A percentile compares a stretch with the other conserved stretches of the same genome.
phyloP scores from a whole-genome alignment of 495 filamentous ascomycete genomes.

The Penicillium parvum region DNA sequence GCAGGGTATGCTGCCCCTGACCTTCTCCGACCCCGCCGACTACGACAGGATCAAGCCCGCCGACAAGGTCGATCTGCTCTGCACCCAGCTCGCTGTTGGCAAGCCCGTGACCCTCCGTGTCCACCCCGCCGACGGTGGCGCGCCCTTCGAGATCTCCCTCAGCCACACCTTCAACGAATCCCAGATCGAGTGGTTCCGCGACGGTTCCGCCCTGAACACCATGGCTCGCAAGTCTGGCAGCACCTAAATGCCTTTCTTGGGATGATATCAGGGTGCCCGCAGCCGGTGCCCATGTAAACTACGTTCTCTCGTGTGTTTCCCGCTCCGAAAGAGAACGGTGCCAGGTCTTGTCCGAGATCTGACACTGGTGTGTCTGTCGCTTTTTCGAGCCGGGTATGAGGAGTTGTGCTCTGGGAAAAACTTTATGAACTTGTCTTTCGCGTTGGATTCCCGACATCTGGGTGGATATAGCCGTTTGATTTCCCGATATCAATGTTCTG shows the following conservation, averaged over 20 bases:
- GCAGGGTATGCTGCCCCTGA: constrained; percentile 99
- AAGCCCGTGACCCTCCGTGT: constrained; percentile 90
- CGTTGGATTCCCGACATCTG: constrained; percentile 34
- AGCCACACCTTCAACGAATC: constrained; percentile 94
- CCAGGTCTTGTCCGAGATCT: neutral
- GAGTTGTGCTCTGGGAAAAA: constrained; percentile 40
- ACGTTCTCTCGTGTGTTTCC: constrained; percentile 25
- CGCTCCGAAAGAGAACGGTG: constrained; percentile 12
- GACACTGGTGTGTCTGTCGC: constrained; percentile 7
- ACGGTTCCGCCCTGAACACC: constrained; percentile 93
- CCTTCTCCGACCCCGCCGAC: constrained; percentile 89
- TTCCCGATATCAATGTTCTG: constrained; percentile 36
- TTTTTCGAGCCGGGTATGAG: constrained; percentile 28
- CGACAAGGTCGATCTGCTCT: constrained; percentile 85
- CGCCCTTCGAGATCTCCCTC: constrained; percentile 75
- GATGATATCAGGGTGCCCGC: too few species aligned
- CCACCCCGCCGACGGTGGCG: constrained; percentile 75
- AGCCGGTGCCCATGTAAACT: constrained; percentile 32
- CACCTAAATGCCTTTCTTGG: constrained; percentile 33
- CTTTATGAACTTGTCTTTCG: constrained; percentile 39
- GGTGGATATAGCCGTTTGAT: constrained; percentile 45
- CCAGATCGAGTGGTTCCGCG: constrained; percentile 98
- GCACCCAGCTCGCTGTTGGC: constrained; percentile 88
- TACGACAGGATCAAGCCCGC: constrained; percentile 95
- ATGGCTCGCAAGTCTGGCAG: constrained; percentile 73